phyloP scores from a whole-genome alignment of 108 stramenopile species.

The Epithemia pelagica region DNA sequence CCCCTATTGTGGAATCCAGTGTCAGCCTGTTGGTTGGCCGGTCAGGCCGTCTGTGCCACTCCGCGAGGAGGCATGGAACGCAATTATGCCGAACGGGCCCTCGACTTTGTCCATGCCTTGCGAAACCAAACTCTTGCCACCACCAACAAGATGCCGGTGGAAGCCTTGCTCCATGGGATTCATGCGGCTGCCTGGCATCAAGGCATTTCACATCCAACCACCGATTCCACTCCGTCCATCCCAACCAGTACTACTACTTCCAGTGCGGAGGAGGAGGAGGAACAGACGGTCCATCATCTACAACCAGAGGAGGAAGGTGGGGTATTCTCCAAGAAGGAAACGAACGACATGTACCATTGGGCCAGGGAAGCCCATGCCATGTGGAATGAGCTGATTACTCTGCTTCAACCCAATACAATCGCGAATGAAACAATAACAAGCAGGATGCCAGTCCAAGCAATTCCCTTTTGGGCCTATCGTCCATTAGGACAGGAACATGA shows the following conservation, averaged over 20 bases:
- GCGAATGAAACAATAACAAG: background rate
- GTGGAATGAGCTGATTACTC: conserved; percentile 14
- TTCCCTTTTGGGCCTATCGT: background rate
- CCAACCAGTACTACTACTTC: background rate
- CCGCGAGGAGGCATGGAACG: conserved; percentile 29
- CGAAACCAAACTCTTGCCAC: background rate
- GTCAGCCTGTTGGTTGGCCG: background rate
- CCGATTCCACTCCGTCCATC: background rate
- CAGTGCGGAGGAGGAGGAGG: background rate
- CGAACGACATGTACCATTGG: conserved; percentile 10
- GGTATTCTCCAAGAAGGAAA: too few relatives aligned
- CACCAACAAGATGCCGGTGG: conserved; percentile 3
- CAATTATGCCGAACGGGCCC: conserved; percentile 34
- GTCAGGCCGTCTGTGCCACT: conserved; percentile 23
- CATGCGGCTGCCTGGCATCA: conserved; percentile 49
- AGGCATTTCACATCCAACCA: conserved; percentile 12
- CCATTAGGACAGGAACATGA: background rate
- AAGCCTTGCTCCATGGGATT: conserved; percentile 22
- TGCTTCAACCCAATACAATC: background rate
- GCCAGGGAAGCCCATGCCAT: conserved; percentile 22
- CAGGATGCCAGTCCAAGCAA: background rate
- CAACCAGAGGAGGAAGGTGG: background rate
- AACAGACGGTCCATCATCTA: background rate
- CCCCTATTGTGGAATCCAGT: background rate
- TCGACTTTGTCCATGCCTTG: conserved; percentile 17